Percentiles rank a stretch among this genome's conserved stretches.
These are phyloP conservation scores for Kalanchoe fedtschenkoi DNA, from an alignment of 164 flowering plant genomes.

Conservation along the genomic window DNA sequence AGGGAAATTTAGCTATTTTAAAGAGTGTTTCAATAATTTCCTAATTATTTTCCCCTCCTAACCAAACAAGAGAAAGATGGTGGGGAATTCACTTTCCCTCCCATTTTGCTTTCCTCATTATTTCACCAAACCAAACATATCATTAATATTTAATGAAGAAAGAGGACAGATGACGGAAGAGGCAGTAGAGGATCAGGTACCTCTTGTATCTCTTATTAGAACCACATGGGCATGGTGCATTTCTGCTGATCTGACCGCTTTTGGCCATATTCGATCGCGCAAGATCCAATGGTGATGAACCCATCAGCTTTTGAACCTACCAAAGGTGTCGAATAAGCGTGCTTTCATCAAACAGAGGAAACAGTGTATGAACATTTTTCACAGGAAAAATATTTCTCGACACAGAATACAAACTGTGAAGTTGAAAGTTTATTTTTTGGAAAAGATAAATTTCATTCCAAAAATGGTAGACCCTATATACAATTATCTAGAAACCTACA, in stretches of 20 bases:
- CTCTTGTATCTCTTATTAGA: conserved; percentile 89
- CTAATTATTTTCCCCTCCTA: too few species aligned
- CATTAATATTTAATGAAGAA: not conserved
- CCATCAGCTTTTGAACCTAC: conserved; percentile 87
- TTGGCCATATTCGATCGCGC: conserved; percentile 82
- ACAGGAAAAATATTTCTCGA: not conserved
- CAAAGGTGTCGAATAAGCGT: conserved; percentile 4
- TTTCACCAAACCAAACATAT: too few species aligned
- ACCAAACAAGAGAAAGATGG: too few species aligned
- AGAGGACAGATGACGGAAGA: not conserved
- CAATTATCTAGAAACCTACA: too few species aligned
- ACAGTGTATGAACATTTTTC: not conserved
- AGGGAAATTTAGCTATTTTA: too few species aligned
- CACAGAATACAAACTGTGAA: too few species aligned
- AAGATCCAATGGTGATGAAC: conserved; percentile 76
- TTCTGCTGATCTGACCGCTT: conserved; percentile 88
- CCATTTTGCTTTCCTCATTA: too few species aligned
- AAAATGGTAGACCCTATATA: too few species aligned
- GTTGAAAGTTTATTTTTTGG: too few species aligned
- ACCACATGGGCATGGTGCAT: conserved; percentile 88
- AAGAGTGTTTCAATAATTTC: too few species aligned
- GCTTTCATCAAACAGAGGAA: not conserved
- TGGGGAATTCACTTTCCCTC: too few species aligned
- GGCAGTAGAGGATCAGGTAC: conserved; percentile 20
- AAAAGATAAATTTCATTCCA: too few species aligned